Conservation (phyloP, 257 asterid genomes). For the Solanum tarapatanum region DNA sequence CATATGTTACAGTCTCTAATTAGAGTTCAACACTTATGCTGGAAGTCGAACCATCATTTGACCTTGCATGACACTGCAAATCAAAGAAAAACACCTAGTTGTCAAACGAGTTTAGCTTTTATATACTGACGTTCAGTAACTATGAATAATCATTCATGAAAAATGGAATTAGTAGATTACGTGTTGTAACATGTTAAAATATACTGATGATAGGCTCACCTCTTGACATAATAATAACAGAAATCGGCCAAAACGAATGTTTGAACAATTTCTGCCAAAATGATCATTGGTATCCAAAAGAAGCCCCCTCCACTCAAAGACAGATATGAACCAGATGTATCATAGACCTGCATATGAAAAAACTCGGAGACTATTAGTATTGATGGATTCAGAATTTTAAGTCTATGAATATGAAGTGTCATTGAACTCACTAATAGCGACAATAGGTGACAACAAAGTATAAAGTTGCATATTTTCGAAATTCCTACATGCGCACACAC, state of each 20-base stretch:
- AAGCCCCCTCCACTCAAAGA: conserved; percentile 48
- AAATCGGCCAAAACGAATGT: conserved; percentile 89
- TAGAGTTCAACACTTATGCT: neutral
- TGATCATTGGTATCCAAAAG: conserved; percentile 60
- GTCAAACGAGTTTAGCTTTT: neutral
- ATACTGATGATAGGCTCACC: conserved; percentile 21
- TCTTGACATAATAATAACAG: conserved; percentile 80
- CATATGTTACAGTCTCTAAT: neutral
- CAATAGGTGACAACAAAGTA: neutral
- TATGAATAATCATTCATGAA: neutral
- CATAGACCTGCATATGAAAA: conserved; percentile 39
- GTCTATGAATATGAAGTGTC: neutral
- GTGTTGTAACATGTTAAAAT: neutral
- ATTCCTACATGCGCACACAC: neutral
- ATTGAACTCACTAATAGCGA: neutral
- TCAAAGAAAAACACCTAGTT: neutral
- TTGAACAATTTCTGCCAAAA: conserved; percentile 65
- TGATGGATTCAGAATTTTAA: neutral
- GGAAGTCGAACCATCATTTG: conserved; percentile 16
- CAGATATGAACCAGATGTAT: conserved; percentile 48
- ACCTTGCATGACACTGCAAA: conserved; percentile 63
- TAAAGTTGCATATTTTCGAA: neutral
- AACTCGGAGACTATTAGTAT: neutral
- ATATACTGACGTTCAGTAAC: neutral
- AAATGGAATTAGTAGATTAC: neutral